These are phyloP conservation scores for Fusarium sp. DNA, from an alignment of 2,329 filamentous ascomycete species.

Conservation along the genomic window DNA sequence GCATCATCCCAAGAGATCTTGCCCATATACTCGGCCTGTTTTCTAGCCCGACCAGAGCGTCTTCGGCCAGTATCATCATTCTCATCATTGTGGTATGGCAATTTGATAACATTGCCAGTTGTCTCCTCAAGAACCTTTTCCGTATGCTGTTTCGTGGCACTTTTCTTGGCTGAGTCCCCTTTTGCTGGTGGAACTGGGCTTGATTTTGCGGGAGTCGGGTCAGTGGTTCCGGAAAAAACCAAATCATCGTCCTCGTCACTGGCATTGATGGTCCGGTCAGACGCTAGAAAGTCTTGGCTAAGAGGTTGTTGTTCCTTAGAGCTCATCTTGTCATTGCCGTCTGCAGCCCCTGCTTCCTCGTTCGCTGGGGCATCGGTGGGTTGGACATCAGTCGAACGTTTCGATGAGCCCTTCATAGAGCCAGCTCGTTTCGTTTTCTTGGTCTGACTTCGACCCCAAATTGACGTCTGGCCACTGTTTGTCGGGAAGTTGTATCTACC, in stretches of 20 bases:
- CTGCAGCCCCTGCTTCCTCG: conserved; percentile 11
- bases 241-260: conserved; percentile 49
- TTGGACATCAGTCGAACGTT: not conserved
- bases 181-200: not conserved
- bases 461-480: conserved; percentile 52
- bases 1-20: conserved; percentile 52
- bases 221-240: conserved; percentile 14
- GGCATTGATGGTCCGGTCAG: conserved; percentile 24
- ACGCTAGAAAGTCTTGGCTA: not conserved
- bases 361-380: not conserved
- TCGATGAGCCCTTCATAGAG: conserved; percentile 35
- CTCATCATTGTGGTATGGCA: not conserved
- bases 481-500: conserved; percentile 54
- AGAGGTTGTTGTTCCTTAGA: not conserved
- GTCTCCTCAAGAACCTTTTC: conserved; percentile 1
- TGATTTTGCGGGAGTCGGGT: not conserved
- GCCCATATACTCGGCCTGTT: conserved; percentile 50
- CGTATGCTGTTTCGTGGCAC: not conserved
- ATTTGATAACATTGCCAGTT: conserved; percentile 6
- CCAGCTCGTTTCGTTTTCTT: conserved; percentile 37
- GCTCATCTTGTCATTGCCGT: conserved; percentile 2
- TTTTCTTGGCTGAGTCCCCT: not conserved
- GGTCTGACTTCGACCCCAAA: conserved; percentile 51
- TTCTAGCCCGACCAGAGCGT: conserved; percentile 50
- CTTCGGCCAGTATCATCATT: conserved; percentile 38